Percentiles rank a stretch among this genome's conserved stretches.
Evolutionary conservation across 2,329 filamentous ascomycete species (phyloP).

Genomic region (Paraphaeosphaeria sporulosa): DNA sequence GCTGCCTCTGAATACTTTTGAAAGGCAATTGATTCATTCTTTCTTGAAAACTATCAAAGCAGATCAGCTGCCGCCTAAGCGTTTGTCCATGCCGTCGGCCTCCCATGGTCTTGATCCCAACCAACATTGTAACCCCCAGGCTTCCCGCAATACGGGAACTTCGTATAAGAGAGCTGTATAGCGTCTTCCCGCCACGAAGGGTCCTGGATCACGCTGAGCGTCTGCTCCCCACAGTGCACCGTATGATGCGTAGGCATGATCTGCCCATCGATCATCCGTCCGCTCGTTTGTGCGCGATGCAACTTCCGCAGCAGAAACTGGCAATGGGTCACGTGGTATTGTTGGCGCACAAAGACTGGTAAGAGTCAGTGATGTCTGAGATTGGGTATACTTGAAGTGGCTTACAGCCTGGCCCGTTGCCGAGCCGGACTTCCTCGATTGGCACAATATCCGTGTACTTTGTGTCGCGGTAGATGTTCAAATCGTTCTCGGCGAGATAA

Average conservation of each 20-base stretch:
- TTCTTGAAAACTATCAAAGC: conserved; percentile 42
- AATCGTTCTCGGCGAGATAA: background rate
- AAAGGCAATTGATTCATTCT: conserved; percentile 26
- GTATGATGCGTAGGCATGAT: conserved; percentile 15
- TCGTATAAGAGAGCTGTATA: conserved; percentile 13
- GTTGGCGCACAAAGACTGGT: conserved; percentile 53
- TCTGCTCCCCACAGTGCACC: conserved; percentile 6
- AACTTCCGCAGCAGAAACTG: conserved; percentile 13
- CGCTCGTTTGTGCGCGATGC: conserved; percentile 5
- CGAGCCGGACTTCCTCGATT: conserved; percentile 6
- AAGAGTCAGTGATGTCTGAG: background rate
- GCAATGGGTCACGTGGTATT: conserved; percentile 12
- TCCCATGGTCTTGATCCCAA: conserved; percentile 2
- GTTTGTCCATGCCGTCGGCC: conserved; percentile 3
- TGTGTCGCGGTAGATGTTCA: conserved; percentile 10
- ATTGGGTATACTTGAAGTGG: background rate
- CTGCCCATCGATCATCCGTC: conserved; percentile 9
- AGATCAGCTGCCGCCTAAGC: conserved; percentile 28
- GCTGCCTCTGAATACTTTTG: too few species aligned
- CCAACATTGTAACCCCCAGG: conserved; percentile 11
- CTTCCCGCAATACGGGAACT: conserved; percentile 15
- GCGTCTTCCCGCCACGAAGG: conserved; percentile 2
- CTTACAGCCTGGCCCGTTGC: conserved; percentile 7
- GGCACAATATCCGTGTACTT: conserved; percentile 9
- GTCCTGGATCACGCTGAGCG: background rate